phyloP scores from a whole-genome alignment of 2,329 filamentous ascomycete species.

The Phaeophleospora eucalypticola region DNA sequence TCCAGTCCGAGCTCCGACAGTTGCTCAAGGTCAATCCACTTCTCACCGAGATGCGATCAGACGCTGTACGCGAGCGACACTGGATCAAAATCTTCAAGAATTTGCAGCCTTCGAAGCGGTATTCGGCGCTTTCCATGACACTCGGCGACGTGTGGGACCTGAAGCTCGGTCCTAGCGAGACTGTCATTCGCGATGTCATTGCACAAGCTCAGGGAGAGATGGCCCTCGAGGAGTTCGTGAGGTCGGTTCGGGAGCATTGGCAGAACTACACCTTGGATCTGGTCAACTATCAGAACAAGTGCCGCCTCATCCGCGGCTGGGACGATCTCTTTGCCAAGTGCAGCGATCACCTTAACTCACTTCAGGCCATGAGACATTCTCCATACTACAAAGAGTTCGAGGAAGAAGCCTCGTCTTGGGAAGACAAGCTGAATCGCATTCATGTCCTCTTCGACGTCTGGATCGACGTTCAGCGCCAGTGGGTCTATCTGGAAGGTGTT shows the following conservation, averaged over 20 bases:
- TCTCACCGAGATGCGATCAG: slow-evolving; percentile 86
- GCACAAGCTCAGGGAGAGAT: slow-evolving; percentile 95
- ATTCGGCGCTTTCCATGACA: slow-evolving; percentile 90
- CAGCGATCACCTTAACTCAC: slow-evolving; percentile 93
- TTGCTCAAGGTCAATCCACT: slow-evolving; percentile 87
- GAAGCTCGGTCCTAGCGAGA: slow-evolving; percentile 80
- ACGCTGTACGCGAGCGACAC: slow-evolving; percentile 91
- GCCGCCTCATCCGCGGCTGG: slow-evolving; percentile 93
- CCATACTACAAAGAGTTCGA: slow-evolving; percentile 99
- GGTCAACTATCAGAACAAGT: slow-evolving; percentile 97
- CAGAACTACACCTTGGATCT: slow-evolving; percentile 91
- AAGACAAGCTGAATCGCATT: slow-evolving; percentile 95
- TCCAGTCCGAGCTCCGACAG: slow-evolving; percentile 83
- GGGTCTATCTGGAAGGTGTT: slow-evolving; percentile 98
- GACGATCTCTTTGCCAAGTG: slow-evolving; percentile 98
- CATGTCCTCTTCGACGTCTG: slow-evolving; percentile 98
- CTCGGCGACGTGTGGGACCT: slow-evolving; percentile 99
- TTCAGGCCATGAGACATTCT: slow-evolving; percentile 98
- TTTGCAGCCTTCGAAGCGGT: slow-evolving; percentile 85
- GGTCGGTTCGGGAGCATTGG: slow-evolving; percentile 95
- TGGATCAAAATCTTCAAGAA: slow-evolving; percentile 98
- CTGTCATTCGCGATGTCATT: slow-evolving; percentile 87
- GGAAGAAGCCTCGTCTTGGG: slow-evolving; percentile 93
- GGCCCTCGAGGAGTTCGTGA: slow-evolving; percentile 95
- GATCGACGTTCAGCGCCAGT: slow-evolving; percentile 99